Conservation (phyloP, 768 basidiomycete genomes). For the Tulasnella sp. region DNA sequence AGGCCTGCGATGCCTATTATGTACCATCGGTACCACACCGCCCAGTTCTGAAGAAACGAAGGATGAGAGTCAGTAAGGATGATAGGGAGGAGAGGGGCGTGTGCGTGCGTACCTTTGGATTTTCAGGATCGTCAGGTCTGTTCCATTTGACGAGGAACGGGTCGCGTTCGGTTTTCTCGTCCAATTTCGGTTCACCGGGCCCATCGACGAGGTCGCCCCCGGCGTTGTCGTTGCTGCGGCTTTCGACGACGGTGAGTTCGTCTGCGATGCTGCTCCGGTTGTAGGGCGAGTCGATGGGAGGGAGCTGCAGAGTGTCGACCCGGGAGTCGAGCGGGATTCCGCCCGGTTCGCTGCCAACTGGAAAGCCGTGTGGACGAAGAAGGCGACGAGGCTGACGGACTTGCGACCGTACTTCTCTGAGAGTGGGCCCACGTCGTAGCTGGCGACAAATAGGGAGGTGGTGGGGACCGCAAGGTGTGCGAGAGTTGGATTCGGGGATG, state of each 20-base stretch:
- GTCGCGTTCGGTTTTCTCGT: neutral
- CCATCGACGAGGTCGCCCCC: slow-evolving; percentile 8
- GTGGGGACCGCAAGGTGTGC: no score
- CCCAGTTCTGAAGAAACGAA: slow-evolving; percentile 32
- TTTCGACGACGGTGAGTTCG: slow-evolving; percentile 20
- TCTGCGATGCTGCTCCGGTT: slow-evolving; percentile 16
- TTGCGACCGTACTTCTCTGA: no score
- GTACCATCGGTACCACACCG: slow-evolving; percentile 22
- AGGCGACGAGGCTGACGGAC: no score
- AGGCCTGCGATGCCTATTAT: slow-evolving; percentile 17
- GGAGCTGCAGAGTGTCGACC: neutral
- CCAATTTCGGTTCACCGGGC: slow-evolving; percentile 20
- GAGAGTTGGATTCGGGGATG: no score
- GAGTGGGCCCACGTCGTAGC: no score
- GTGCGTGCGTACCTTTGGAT: slow-evolving; percentile 23
- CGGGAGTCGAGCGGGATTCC: neutral
- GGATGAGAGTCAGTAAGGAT: slow-evolving; percentile 8
- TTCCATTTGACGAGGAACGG: slow-evolving; percentile 28
- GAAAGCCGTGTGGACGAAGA: no score
- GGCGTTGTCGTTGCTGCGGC: neutral
- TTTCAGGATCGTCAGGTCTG: slow-evolving; percentile 28
- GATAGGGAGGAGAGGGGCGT: neutral
- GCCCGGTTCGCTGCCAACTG: no score
- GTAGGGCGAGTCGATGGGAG: neutral
- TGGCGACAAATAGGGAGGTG: no score